Evolutionary conservation across 2,329 filamentous ascomycete genomes (phyloP).

Genomic region (Bertia moriformis): DNA sequence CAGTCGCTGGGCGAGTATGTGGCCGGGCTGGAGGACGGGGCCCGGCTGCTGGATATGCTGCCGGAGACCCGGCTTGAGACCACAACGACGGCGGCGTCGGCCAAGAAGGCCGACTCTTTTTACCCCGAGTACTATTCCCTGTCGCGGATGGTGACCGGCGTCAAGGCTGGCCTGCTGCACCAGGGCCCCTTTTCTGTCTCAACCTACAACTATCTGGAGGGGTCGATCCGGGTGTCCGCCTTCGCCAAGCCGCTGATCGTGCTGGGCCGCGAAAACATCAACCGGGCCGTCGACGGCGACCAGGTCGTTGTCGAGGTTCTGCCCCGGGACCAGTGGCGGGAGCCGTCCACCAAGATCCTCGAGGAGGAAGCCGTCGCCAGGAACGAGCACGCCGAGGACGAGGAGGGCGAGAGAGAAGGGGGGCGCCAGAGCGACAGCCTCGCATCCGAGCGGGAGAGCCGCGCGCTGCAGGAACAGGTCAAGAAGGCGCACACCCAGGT

Average conservation of each 20-base stretch:
- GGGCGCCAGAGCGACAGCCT: constrained; percentile 35
- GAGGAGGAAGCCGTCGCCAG: constrained; percentile 85
- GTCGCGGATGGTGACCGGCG: constrained; percentile 86
- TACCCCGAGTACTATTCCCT: constrained; percentile 82
- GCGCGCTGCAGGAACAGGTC: constrained; percentile 79
- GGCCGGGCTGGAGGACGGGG: constrained; percentile 66
- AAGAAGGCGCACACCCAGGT: constrained; percentile 52
- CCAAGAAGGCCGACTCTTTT: constrained; percentile 55
- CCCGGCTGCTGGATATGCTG: constrained; percentile 84
- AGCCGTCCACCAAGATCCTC: constrained; percentile 84
- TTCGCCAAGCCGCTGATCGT: constrained; percentile 83
- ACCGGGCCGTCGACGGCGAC: constrained; percentile 82
- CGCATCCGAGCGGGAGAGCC: constrained; percentile 77
- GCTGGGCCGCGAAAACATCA: constrained; percentile 88
- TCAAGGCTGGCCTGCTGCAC: constrained; percentile 77
- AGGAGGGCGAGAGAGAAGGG: constrained; percentile 42
- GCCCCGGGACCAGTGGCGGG: constrained; percentile 92
- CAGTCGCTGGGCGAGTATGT: constrained; percentile 65
- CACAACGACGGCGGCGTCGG: constrained; percentile 23
- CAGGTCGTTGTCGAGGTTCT: constrained; percentile 84
- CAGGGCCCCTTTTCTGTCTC: constrained; percentile 94
- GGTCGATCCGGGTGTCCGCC: constrained; percentile 73
- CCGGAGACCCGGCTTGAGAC: constrained; percentile 44
- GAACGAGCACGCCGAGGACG: constrained; percentile 83
- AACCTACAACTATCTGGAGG: constrained; percentile 94